Evolutionary conservation across 345 rosid species (phyloP).

Genomic region (Aegle marmelos): DNA sequence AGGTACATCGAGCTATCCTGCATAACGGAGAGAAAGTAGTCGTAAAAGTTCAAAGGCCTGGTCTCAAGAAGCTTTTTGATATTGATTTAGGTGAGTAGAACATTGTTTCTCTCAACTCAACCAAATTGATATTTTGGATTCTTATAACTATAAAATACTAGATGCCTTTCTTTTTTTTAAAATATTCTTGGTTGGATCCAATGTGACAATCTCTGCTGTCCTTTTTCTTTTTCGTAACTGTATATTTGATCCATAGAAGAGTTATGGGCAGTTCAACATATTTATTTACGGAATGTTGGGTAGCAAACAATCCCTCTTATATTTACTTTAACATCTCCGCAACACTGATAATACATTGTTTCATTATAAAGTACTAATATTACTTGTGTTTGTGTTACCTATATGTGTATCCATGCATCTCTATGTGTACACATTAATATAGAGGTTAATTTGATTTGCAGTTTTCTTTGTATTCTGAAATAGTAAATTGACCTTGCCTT

Average conservation of each 20-base stretch:
- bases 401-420: not conserved
- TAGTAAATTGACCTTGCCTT: not conserved
- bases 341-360: too few relatives aligned
- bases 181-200: too few relatives aligned
- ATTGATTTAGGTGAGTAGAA: conserved; percentile 71
- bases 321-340: not conserved
- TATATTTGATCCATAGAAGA: not conserved
- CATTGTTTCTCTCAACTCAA: not conserved
- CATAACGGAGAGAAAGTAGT: conserved; percentile 90
- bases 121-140: not conserved
- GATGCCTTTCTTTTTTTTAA: not conserved
- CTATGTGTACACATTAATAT: not conserved
- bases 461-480: not conserved
- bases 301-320: not conserved
- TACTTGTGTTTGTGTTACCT: not conserved
- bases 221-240: too few relatives aligned
- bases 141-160: not conserved
- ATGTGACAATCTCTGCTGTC: not conserved
- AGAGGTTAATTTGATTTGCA: not conserved
- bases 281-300: not conserved
- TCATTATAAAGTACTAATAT: not conserved
- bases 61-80: conserved; percentile 89
- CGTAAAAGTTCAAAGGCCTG: conserved; percentile 93
- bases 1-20: conserved; percentile 94
- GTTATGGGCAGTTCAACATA: not conserved